Evolutionary conservation across 23 red algal genomes (phyloP).

Genomic region (Chondrus crispus): DNA sequence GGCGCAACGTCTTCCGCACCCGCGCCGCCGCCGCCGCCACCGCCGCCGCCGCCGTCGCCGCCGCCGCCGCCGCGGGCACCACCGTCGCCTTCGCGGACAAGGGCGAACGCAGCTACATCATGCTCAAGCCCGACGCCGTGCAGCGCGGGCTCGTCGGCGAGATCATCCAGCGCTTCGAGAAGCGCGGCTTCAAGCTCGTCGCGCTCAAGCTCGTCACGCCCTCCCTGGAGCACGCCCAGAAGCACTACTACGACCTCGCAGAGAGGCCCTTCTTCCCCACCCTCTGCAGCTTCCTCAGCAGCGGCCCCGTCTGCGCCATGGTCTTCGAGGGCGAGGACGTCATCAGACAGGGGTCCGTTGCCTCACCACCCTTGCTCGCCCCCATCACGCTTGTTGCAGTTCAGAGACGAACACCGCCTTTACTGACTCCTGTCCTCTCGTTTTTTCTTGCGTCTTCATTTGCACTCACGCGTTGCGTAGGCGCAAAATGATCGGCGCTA

Average conservation of each 20-base stretch:
- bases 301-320: constrained; percentile 93
- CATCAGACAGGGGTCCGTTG: constrained; percentile 62
- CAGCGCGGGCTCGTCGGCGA: constrained; percentile 81
- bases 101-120: constrained; percentile 39
- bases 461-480: not conserved
- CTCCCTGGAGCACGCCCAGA: constrained; percentile 48
- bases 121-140: constrained; percentile 75
- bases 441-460: not conserved
- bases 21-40: constrained; percentile 1
- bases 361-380: too few relatives aligned
- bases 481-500: constrained; percentile 92
- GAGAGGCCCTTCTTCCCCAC: constrained; percentile 84
- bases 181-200: constrained; percentile 84
- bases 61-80: constrained; percentile 34
- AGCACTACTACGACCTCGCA: constrained; percentile 77
- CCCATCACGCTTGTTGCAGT: too few relatives aligned
- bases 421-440: not conserved
- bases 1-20: constrained; percentile 32
- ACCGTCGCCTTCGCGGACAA: constrained; percentile 31
- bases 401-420: not conserved
- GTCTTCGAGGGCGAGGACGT: constrained; percentile 93
- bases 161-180: constrained; percentile 87
- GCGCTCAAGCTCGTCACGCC: constrained; percentile 83
- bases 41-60: not conserved
- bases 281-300: constrained; percentile 79